Evolutionary conservation across 257 asterid genomes (phyloP).

Genomic region (Capsicum pubescens): DNA sequence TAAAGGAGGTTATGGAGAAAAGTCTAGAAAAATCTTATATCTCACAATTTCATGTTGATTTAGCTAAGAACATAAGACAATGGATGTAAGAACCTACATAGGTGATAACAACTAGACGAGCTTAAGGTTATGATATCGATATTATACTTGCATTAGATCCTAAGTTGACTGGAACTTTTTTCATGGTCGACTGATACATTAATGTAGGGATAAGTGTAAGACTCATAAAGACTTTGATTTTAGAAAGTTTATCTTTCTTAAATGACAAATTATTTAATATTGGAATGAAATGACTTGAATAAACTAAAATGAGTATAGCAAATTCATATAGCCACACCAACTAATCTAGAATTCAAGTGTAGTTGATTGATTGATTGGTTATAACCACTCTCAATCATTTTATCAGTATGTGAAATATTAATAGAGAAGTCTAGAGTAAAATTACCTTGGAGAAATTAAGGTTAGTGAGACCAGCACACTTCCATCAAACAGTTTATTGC

Average conservation of each 20-base stretch:
- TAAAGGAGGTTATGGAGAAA: neutral
- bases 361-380: no score
- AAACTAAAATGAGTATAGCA: no score
- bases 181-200: neutral
- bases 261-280: no score
- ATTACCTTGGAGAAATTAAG: neutral
- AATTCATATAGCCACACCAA: no score
- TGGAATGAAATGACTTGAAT: no score
- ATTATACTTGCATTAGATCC: neutral
- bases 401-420: neutral
- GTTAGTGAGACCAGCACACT: neutral
- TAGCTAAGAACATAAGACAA: neutral
- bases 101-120: neutral
- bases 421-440: neutral
- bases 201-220: conserved; percentile 5
- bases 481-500: neutral
- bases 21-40: neutral
- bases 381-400: neutral
- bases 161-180: neutral
- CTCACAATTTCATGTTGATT: neutral
- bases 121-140: neutral
- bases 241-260: neutral
- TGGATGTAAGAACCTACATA: neutral
- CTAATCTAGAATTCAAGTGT: no score
- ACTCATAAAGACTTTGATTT: neutral